A percentile compares a stretch with the other conserved stretches of the same genome.
phyloP scores from a whole-genome alignment of 768 basidiomycete genomes.

The Erythrobasidium yunnanense region DNA sequence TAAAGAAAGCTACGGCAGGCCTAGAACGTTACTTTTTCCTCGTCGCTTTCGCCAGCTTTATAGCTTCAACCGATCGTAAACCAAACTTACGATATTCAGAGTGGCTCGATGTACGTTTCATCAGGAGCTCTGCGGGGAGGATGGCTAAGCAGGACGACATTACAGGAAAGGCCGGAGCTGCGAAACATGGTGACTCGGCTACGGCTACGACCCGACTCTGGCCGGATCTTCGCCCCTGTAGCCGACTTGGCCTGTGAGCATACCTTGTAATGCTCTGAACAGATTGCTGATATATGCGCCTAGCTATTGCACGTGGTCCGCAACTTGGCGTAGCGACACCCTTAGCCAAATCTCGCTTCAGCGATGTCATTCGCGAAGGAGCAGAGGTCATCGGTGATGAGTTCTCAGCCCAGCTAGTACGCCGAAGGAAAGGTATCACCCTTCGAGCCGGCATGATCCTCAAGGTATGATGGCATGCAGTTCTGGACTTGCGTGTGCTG shows the following conservation, averaged over 20 bases:
- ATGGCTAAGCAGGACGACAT: conserved; percentile 40
- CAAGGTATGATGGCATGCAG: conserved; percentile 46
- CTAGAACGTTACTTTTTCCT: conserved; percentile 93
- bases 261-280: too few species aligned
- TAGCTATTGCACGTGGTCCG: conserved; percentile 54
- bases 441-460: conserved; percentile 67
- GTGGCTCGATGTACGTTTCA: conserved; percentile 3
- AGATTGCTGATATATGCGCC: too few species aligned
- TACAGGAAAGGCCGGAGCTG: conserved; percentile 74
- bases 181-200: conserved; percentile 48
- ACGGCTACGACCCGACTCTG: conserved; percentile 53
- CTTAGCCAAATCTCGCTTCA: background rate
- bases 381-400: conserved; percentile 87
- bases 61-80: conserved; percentile 43
- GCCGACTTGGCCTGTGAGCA: conserved; percentile 59
- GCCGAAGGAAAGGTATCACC: conserved; percentile 87
- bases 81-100: conserved; percentile 44
- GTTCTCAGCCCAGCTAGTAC: conserved; percentile 86
- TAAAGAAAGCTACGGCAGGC: conserved; percentile 61
- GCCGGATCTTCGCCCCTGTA: conserved; percentile 84
- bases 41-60: conserved; percentile 82
- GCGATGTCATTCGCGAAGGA: conserved; percentile 59
- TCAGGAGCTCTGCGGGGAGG: conserved; percentile 45
- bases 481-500: background rate
- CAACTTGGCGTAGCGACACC: conserved; percentile 54